Evolutionary conservation across 164 flowering plant genomes (phyloP), one percentile per base, ranked within the genome.

Genomic region (Euptelea pleiosperma): DNA sequence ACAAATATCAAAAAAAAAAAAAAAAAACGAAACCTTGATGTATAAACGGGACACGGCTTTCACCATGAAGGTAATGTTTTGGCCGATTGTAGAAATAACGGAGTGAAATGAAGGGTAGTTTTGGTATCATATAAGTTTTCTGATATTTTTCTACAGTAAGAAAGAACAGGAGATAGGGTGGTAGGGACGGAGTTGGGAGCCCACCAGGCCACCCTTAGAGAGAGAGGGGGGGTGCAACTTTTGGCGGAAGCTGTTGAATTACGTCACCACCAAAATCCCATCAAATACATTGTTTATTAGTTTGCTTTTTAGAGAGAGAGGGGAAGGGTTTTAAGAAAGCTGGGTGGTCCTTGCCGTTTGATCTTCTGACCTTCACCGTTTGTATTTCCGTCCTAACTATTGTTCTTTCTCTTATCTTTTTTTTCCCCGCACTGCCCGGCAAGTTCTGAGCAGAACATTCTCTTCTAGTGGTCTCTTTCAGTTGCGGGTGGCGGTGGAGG

Each of bases 401-500:
- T 57, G 50, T 10, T 12, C 24, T 55, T 34, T 42, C 54, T 48
- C n/a, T n/a, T n/a, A n/a, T n/a, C n/a, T n/a, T n/a, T n/a, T n/a
- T n/a, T n/a, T 35, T 26, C 50, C 19, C 41, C 34, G 47, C 18
- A 6, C 18, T 35, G 14, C 14, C 49, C 16, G 15, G 4, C 39
- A 45, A 24, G 33, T 34, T 22, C 35, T 10, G 40, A 25, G 63
- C 37, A 19, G 37, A 45, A 62, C 48, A 51, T 60, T 59, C 48
- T 58, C 28, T 34, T 53, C 3, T 15, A 19, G 8, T 37, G 42
- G 82, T 82, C 81, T 57, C 66, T 43, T 59, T 79, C 83, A 74
- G 72, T 75, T 24, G 78, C 82, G 65, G 84, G 81, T 78, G 72
- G 69, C 47, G 63, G 65, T 62, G 53, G 37, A 35, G 35, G 57